Base-by-base conservation (phyloP, 345 rosid species). In the Aquilaria malaccensis region DNA sequence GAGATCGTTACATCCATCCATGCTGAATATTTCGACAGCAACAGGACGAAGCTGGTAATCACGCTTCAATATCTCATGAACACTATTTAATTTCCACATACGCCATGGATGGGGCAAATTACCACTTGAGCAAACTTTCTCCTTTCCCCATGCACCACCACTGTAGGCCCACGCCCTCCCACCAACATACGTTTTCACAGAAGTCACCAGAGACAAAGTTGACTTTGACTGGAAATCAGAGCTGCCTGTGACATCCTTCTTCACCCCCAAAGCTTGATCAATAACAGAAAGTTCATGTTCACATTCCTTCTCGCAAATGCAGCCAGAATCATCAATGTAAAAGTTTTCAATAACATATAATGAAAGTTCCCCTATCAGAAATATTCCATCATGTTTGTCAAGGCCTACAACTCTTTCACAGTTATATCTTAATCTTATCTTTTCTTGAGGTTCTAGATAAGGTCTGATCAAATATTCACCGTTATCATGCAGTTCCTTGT, bases 101-200 rank as follows among this genome's bases (percentile, higher is more conserved):
- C 75, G 87, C 97, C 96, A 88, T 47, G 80, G 87, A 80, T 91
- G 97, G 51, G 91, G 89, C 60, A 91, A 67, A 76, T 82, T 91
- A 65, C 91, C 91, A 63, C 81, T 81, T 61, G 63, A 78, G 65
- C 84, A 63, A 46, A 84, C 76, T 78, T 79, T 88, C 81, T 88
- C 97, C 79, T 91, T 91, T 63, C 97, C 97, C 97, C 97, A 91
- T 31, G 96, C 97, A 72, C 97, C 97, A 67, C 97, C 97, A 84
- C 77, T 77, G 56, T 84, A 91, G 60, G 97, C 96, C 97, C 97
- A 91, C 32, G 97, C 97, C 74, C 89, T 80, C 56, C 96, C 97
- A 61, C 97, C 97, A 66, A 70, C 75, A 67, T 70, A 82, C 31
- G 88, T 67, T 77, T 84, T 88, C 56, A 76, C 76, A 55, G 79